phyloP scores from a whole-genome alignment of 495 filamentous ascomycete genomes.

The Podospora australis region DNA sequence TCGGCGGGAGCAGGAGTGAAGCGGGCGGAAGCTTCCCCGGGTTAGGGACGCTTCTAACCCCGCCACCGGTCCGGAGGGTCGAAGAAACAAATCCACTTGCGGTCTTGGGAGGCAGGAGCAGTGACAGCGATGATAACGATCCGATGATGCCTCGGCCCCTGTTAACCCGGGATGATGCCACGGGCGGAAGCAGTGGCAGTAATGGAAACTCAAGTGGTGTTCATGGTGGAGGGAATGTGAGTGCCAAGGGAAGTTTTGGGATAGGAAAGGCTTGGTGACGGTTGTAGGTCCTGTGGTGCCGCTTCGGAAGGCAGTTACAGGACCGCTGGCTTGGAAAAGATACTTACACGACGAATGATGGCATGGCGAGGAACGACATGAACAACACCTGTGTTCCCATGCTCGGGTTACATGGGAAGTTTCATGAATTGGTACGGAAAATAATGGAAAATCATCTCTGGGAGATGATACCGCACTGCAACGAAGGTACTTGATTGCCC shows the following conservation, averaged over 20 bases:
- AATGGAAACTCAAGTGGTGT: too few species aligned
- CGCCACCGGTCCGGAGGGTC: not conserved
- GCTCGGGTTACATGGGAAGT: too few species aligned
- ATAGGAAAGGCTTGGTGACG: conserved; percentile 3
- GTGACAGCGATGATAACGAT: not conserved
- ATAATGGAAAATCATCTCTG: too few species aligned
- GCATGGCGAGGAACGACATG: too few species aligned
- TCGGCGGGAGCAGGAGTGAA: not conserved
- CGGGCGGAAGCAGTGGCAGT: not conserved
- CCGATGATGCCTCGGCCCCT: not conserved
- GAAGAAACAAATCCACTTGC: not conserved
- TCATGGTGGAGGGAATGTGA: not conserved
- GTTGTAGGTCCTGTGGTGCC: conserved; percentile 5
- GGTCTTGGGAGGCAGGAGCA: not conserved
- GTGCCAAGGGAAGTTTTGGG: not conserved
- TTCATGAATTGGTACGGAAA: too few species aligned
- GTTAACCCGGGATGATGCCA: not conserved
- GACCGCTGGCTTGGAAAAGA: too few species aligned
- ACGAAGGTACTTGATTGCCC: too few species aligned
- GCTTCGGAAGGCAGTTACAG: too few species aligned
- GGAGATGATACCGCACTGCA: too few species aligned
- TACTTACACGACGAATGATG: too few species aligned
- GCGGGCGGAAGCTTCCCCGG: not conserved
- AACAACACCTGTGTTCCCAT: too few species aligned
- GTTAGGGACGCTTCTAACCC: not conserved